These are phyloP conservation scores for Phymatotrichopsis omnivora DNA, from an alignment of 2,329 filamentous ascomycete species.

Conservation along the genomic window DNA sequence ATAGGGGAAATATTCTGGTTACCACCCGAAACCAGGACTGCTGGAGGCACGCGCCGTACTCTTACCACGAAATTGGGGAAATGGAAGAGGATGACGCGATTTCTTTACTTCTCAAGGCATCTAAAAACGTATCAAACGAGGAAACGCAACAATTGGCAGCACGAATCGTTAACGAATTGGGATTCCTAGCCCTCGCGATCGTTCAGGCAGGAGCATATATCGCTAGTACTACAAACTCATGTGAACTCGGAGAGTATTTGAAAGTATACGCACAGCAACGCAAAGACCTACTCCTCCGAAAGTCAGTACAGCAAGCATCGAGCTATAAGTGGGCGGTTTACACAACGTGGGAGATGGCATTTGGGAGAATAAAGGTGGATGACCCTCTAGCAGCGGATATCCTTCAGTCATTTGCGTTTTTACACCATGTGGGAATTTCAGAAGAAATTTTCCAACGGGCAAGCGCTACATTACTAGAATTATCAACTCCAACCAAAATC, in stretches of 20 bases:
- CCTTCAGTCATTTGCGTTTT: neutral
- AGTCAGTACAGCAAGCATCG: neutral
- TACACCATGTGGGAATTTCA: conserved; percentile 1
- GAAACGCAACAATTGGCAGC: neutral
- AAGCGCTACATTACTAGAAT: neutral
- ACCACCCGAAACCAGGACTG: conserved; percentile 35
- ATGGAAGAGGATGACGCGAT: neutral
- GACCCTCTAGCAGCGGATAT: neutral
- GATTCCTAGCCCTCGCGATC: conserved; percentile 6
- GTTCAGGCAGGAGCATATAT: conserved; percentile 6
- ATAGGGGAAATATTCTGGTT: conserved; percentile 22
- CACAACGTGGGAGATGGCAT: conserved; percentile 5
- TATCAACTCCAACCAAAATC: neutral
- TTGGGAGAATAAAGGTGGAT: neutral
- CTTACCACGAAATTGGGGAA: neutral
- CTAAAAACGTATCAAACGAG: neutral
- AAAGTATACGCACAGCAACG: neutral
- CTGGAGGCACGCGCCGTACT: neutral
- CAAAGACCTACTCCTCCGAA: neutral
- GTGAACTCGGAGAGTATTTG: neutral
- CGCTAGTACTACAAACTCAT: neutral
- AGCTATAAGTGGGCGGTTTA: conserved; percentile 5
- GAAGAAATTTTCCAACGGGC: conserved; percentile 5
- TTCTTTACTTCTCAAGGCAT: neutral
- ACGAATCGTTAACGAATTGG: conserved; percentile 1